Percentiles rank a stretch among this genome's conserved stretches.
These are phyloP conservation scores for Marasmius oreades DNA, from an alignment of 1,284 basidiomycete genomes.

Conservation along the genomic window DNA sequence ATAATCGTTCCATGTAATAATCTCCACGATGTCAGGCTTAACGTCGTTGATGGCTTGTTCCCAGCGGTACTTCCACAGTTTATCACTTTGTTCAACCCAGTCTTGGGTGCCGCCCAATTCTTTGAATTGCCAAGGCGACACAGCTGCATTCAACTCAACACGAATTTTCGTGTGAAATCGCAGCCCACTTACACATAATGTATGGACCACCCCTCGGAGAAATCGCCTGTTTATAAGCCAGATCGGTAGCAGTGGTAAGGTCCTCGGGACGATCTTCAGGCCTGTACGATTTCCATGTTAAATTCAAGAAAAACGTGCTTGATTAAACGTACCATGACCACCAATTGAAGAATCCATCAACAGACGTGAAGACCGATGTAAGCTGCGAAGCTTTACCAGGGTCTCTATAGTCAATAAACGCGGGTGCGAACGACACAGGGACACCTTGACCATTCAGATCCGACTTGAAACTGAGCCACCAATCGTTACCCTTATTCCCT, in stretches of 20 bases:
- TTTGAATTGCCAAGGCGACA: conserved; percentile 45
- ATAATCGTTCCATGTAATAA: conserved; percentile 29
- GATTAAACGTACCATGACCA: conserved; percentile 27
- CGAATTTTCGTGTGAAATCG: no score
- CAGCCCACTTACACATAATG: conserved; percentile 29
- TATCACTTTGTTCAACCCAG: conserved; percentile 32
- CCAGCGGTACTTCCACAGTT: conserved; percentile 31
- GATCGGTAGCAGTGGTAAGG: conserved; percentile 28
- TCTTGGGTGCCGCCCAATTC: conserved; percentile 30
- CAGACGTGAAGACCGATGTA: conserved; percentile 26
- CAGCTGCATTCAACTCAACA: conserved; percentile 30
- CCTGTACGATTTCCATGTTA: conserved; percentile 13
- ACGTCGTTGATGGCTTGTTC: conserved; percentile 30
- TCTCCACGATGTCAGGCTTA: conserved; percentile 38
- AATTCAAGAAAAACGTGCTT: not conserved
- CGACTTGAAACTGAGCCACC: conserved; percentile 27
- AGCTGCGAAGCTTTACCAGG: conserved; percentile 21
- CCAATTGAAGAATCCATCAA: conserved; percentile 36
- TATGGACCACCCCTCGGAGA: conserved; percentile 25
- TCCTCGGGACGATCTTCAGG: conserved; percentile 24
- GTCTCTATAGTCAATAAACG: conserved; percentile 29
- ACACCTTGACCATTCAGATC: conserved; percentile 24
- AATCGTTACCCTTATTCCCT: conserved; percentile 23
- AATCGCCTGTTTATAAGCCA: conserved; percentile 24
- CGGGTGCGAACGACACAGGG: conserved; percentile 27